Evolutionary conservation across 352 stramenopile genomes (phyloP).

Genomic region (Phytophthora europaea): DNA sequence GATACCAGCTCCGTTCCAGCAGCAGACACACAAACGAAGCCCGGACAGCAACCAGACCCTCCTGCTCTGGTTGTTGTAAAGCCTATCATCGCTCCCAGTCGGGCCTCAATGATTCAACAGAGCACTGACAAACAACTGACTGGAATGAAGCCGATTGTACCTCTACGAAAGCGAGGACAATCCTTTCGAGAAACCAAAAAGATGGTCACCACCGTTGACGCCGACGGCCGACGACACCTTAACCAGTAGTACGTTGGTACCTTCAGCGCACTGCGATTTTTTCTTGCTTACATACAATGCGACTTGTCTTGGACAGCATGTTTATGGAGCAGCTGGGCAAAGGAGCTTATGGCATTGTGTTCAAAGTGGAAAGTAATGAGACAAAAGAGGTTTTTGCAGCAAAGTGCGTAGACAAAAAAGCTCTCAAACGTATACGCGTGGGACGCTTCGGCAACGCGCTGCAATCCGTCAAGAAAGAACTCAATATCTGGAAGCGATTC

Average conservation of each 20-base stretch:
- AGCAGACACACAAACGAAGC: conserved; percentile 4
- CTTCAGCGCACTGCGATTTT: background rate
- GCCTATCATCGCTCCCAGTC: conserved; percentile 17
- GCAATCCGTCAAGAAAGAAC: conserved; percentile 92
- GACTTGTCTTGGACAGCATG: conserved; percentile 44
- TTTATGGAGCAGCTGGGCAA: conserved; percentile 79
- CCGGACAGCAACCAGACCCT: conserved; percentile 3
- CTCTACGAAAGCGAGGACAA: conserved; percentile 66
- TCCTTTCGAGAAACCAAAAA: conserved; percentile 78
- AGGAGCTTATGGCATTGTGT: conserved; percentile 78
- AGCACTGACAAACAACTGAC: conserved; percentile 50
- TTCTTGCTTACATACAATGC: conserved; percentile 1
- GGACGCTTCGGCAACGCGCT: conserved; percentile 81
- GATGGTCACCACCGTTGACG: conserved; percentile 60
- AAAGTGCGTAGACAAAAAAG: conserved; percentile 85
- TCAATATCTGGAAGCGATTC: conserved; percentile 98
- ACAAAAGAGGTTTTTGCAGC: conserved; percentile 77
- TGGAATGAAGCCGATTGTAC: conserved; percentile 66
- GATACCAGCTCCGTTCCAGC: background rate
- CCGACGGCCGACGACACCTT: conserved; percentile 61
- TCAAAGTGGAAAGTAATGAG: conserved; percentile 76
- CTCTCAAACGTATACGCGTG: conserved; percentile 74
- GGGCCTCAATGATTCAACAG: conserved; percentile 20
- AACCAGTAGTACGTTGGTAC: conserved; percentile 76
- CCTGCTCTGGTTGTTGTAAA: conserved; percentile 30